Percentiles rank a stretch among this genome's conserved stretches.
Evolutionary conservation across 208 protist species (phyloP).

Genomic region (Leishmania gerbilli): DNA sequence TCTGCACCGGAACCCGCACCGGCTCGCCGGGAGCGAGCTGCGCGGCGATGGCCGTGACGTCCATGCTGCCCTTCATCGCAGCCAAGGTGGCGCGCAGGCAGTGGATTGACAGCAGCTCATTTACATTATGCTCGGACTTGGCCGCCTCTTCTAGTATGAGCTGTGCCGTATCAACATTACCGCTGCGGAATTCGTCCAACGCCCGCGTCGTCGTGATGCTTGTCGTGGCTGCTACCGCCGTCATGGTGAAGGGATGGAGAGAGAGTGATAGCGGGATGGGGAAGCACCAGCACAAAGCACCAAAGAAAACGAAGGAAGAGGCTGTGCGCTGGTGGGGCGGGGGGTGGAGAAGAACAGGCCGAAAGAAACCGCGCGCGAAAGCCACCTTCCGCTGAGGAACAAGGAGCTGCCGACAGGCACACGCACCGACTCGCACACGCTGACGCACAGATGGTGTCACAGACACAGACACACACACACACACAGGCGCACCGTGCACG

Average conservation of each 20-base stretch:
- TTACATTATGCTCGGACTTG: slow-evolving; percentile 34
- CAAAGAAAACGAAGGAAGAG: neutral
- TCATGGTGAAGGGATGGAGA: neutral
- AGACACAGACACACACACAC: slow-evolving; percentile 4
- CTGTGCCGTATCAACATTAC: slow-evolving; percentile 51
- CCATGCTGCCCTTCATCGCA: slow-evolving; percentile 71
- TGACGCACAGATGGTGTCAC: neutral
- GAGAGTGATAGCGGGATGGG: neutral
- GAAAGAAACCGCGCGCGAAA: neutral
- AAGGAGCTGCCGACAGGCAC: neutral
- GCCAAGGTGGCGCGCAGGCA: slow-evolving; percentile 77
- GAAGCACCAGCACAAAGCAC: neutral
- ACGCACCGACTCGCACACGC: neutral
- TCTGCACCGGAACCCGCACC: slow-evolving; percentile 40
- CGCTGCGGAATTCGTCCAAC: slow-evolving; percentile 52
- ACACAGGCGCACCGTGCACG: neutral
- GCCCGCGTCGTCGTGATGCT: slow-evolving; percentile 42
- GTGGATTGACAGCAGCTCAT: slow-evolving; percentile 58
- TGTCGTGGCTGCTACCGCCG: neutral
- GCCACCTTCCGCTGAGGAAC: neutral
- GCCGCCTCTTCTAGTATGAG: slow-evolving; percentile 48
- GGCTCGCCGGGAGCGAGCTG: slow-evolving; percentile 17
- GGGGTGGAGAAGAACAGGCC: neutral
- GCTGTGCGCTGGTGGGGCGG: neutral
- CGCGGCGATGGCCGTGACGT: slow-evolving; percentile 23